phyloP scores from a whole-genome alignment of 495 filamentous ascomycete genomes.

The Rhypophila decipiens region DNA sequence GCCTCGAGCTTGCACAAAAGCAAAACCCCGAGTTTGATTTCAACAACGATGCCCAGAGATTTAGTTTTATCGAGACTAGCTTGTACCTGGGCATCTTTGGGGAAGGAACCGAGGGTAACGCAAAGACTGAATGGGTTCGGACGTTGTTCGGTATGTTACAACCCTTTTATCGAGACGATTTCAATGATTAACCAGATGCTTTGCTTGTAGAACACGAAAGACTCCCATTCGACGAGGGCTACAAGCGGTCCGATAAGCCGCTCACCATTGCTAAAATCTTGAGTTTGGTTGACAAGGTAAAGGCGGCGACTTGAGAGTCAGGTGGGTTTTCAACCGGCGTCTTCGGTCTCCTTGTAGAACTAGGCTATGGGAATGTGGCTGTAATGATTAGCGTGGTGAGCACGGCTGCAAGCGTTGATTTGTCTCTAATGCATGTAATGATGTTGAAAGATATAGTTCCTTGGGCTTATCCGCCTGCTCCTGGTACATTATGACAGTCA shows the following conservation, averaged over 20 bases:
- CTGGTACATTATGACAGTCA: too few relatives aligned
- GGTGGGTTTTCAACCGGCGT: too few relatives aligned
- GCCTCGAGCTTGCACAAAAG: constrained; percentile 10
- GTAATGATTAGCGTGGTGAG: too few relatives aligned
- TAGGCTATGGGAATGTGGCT: too few relatives aligned
- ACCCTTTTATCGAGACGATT: neutral
- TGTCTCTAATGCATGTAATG: too few relatives aligned
- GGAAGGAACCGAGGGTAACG: constrained; percentile 13
- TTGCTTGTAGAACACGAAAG: constrained; percentile 18
- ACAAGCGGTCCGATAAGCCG: constrained; percentile 13
- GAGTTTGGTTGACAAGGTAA: constrained; percentile 17
- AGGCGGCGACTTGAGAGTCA: constrained; percentile 8
- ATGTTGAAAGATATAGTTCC: too few relatives aligned
- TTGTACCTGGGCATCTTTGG: constrained; percentile 26
- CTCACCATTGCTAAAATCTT: constrained; percentile 15
- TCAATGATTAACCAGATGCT: neutral
- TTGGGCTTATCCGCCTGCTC: too few relatives aligned
- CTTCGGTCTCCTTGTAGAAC: too few relatives aligned
- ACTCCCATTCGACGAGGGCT: constrained; percentile 24
- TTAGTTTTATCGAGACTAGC: constrained; percentile 21
- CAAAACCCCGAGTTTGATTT: constrained; percentile 23
- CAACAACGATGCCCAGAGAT: constrained; percentile 5
- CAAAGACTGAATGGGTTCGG: constrained; percentile 19
- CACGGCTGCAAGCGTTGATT: too few relatives aligned
- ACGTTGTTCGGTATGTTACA: constrained; percentile 19